A percentile compares a stretch with the other conserved stretches of the same genome.
These are phyloP conservation scores for Jatropha curcas DNA, from an alignment of 345 rosid genomes.

Conservation along the genomic window DNA sequence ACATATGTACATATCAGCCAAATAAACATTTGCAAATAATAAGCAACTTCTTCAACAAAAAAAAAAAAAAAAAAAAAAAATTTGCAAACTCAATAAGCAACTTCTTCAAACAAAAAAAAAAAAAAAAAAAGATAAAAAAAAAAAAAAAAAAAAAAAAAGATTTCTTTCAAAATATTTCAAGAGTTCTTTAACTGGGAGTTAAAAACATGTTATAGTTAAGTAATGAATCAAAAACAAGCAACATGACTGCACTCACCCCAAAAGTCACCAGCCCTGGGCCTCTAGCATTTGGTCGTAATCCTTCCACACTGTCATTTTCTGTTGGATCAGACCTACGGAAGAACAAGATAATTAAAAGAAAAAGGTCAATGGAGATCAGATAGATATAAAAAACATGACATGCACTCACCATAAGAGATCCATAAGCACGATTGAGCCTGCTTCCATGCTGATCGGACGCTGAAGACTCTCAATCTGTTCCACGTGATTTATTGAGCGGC, in stretches of 20 bases:
- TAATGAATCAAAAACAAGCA: not conserved
- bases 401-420: constrained; percentile 84
- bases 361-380: constrained; percentile 24
- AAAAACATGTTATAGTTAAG: not conserved
- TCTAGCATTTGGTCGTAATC: constrained; percentile 95
- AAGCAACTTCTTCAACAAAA: not conserved
- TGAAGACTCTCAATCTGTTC: constrained; percentile 95
- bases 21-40: not conserved
- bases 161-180: too few species aligned
- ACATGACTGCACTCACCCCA: constrained; percentile 64
- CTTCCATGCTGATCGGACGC: constrained; percentile 98
- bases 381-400: constrained; percentile 14
- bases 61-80: too few species aligned
- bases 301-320: constrained; percentile 99
- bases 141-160: too few species aligned
- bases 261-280: constrained; percentile 98
- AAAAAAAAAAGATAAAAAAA: too few species aligned
- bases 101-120: too few species aligned
- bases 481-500: constrained; percentile 93
- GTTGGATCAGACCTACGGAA: constrained; percentile 94
- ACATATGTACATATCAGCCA: not conserved
- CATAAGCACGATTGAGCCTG: constrained; percentile 94
- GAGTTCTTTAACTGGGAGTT: not conserved
- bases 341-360: constrained; percentile 1
- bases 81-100: too few species aligned